These are phyloP conservation scores for Candida tibetensis DNA, from an alignment of 805 yeast species.

Conservation along the genomic window DNA sequence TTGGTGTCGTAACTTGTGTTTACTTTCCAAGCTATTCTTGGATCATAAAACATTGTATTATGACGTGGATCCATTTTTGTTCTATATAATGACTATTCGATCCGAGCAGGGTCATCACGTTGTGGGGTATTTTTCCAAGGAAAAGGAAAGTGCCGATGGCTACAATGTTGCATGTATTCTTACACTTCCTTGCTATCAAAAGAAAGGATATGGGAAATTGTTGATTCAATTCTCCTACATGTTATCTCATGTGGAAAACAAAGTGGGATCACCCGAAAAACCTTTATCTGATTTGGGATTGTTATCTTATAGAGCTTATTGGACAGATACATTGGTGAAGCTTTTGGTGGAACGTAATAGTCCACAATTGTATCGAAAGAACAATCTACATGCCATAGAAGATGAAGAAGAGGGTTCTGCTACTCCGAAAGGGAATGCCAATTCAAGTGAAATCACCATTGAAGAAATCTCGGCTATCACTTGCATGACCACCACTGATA, in stretches of 20 bases:
- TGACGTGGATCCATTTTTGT: conserved; percentile 96
- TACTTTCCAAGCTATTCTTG: conserved; percentile 82
- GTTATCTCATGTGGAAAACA: conserved; percentile 81
- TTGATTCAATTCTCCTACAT: conserved; percentile 93
- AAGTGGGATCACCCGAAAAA: conserved; percentile 95
- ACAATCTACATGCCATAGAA: conserved; percentile 27
- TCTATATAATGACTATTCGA: conserved; percentile 90
- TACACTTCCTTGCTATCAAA: conserved; percentile 93
- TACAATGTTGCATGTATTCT: conserved; percentile 97
- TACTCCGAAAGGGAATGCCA: conserved; percentile 14
- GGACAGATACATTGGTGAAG: conserved; percentile 88
- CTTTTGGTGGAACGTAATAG: conserved; percentile 59
- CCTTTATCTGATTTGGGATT: conserved; percentile 94
- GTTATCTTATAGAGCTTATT: conserved; percentile 87
- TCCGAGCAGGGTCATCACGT: conserved; percentile 92
- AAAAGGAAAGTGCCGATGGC: conserved; percentile 91
- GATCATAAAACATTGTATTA: conserved; percentile 96
- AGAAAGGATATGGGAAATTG: conserved; percentile 90
- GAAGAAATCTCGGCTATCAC: conserved; percentile 87
- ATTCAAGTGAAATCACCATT: conserved; percentile 60
- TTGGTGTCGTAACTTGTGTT: conserved; percentile 95
- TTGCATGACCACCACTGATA: conserved; percentile 95
- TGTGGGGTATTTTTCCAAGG: conserved; percentile 96
- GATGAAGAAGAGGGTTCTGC: conserved; percentile 15
- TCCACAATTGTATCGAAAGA: conserved; percentile 36